These are phyloP conservation scores for Pilaira anomala DNA, from an alignment of 192 early-diverging fungal genomes.

Conservation along the genomic window DNA sequence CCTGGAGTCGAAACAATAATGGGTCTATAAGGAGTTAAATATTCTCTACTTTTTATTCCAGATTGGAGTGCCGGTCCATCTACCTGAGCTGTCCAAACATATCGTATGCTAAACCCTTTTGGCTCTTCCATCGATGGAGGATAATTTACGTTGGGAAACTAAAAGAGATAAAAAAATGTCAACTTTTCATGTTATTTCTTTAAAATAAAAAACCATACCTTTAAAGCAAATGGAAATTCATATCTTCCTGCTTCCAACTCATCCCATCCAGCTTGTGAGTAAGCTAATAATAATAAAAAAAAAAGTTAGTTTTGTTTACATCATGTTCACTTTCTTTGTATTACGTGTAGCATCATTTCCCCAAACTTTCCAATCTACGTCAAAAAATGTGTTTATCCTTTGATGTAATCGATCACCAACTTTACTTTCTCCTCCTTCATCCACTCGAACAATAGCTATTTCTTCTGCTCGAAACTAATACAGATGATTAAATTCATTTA, in stretches of 20 bases:
- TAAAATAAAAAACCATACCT: slow-evolving; percentile 21
- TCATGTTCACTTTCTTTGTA: slow-evolving; percentile 1
- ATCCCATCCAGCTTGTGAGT: slow-evolving; percentile 36
- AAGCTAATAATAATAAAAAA: slow-evolving; percentile 13
- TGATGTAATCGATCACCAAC: slow-evolving; percentile 32
- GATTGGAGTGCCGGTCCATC: slow-evolving; percentile 38
- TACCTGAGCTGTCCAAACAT: slow-evolving; percentile 30
- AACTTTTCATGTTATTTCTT: neutral
- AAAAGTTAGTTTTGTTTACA: neutral
- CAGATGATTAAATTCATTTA: neutral
- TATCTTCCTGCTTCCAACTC: slow-evolving; percentile 35
- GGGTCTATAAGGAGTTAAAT: slow-evolving; percentile 38
- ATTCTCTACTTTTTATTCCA: slow-evolving; percentile 34
- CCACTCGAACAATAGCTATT: slow-evolving; percentile 28
- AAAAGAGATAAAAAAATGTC: neutral
- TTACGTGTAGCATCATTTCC: slow-evolving; percentile 30
- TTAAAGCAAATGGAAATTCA: slow-evolving; percentile 39
- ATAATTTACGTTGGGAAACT: slow-evolving; percentile 43
- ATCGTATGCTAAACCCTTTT: slow-evolving; percentile 28
- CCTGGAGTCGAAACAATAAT: slow-evolving; percentile 38
- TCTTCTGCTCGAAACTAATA: slow-evolving; percentile 38
- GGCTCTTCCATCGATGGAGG: slow-evolving; percentile 43
- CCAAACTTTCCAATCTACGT: slow-evolving; percentile 35
- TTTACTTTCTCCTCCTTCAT: slow-evolving; percentile 25
- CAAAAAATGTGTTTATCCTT: slow-evolving; percentile 32